Base-by-base conservation (phyloP, 2,329 filamentous ascomycete species). In the Tolypocladium endophyticum region DNA sequence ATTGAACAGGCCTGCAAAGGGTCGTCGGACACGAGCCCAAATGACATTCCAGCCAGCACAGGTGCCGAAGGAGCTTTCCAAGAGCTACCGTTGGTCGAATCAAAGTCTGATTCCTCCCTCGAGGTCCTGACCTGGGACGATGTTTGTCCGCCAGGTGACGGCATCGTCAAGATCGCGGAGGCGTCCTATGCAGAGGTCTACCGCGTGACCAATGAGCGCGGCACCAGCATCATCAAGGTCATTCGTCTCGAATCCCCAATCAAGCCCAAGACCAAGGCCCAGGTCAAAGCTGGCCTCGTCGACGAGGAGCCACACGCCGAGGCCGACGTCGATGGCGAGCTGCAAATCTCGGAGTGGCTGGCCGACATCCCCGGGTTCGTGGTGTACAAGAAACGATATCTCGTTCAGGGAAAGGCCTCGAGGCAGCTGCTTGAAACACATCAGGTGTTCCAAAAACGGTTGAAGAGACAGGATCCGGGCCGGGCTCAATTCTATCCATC, bases 171-270 rank as follows among this genome's bases (percentile, higher is more conserved):
- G 71, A 87, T 87, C 57, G 84, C 85, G 12, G 85, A 87, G 68
- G 84, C 85, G 6, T 87, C 85, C 2, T 87, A 82, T 64, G 84
- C 85, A 7, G 85, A 87, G 67, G 83, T 87, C 12, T 87, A 87
- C 65, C 82, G 83, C 12, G 77, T 87, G 63, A 81, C 76, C 55
- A 87, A 85, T 66, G 74, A 77, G 53, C 75, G 78, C 20, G 84
- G 83, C 11, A 84, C 81, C 33, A 86, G 83, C 68, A 86, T 87
- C 66, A 83, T 87, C 71, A 87, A 87, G 64, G 80, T 83, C 25
- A 84, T 87, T 60, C 79, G 84, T 2, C 76, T 87, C 12, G 71
- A 79, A 14, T 85, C 82, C 0, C 81, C 81, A 4, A 82, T 86
- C 61, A 82, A 79, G 61, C 67, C 80, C 0, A 81, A 84, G 65